These are phyloP conservation scores for Camellia oleifera DNA, from an alignment of 179 eudicot species.

Conservation along the genomic window DNA sequence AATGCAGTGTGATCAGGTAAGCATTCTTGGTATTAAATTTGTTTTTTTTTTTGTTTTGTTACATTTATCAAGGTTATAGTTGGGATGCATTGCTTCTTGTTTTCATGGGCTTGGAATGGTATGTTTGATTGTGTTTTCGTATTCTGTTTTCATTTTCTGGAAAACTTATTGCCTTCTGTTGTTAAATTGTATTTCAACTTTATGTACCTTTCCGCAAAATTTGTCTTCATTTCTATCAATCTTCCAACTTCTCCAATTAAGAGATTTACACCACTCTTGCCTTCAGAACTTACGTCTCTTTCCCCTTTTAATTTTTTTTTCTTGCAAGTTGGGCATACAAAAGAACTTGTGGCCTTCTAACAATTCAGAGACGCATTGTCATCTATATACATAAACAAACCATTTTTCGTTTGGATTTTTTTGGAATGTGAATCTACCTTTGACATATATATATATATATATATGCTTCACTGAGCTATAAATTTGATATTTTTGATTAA, in stretches of 20 bases:
- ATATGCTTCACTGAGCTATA: not conserved
- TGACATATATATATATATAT: not conserved
- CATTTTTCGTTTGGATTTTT: not conserved
- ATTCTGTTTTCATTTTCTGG: not conserved
- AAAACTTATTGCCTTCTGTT: not conserved
- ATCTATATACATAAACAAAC: not conserved
- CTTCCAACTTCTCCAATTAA: not conserved
- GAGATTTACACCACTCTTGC: too few species aligned
- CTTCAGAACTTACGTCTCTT: not conserved
- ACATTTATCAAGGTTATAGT: not conserved
- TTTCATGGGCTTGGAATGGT: not conserved
- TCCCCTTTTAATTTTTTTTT: too few species aligned
- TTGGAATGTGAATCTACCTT: not conserved
- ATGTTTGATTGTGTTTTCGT: not conserved
- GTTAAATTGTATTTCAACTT: not conserved
- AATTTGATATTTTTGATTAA: not conserved
- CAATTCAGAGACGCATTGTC: not conserved
- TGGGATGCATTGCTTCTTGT: too few species aligned
- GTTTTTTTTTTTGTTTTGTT: not conserved
- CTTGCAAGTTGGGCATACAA: not conserved
- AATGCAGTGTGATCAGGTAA: conserved; percentile 96
- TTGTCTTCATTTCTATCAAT: not conserved
- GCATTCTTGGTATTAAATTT: conserved; percentile 10
- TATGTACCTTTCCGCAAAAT: not conserved
- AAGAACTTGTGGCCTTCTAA: not conserved